Base-by-base conservation (phyloP, 352 stramenopile species). In the Pythium chondricola region DNA sequence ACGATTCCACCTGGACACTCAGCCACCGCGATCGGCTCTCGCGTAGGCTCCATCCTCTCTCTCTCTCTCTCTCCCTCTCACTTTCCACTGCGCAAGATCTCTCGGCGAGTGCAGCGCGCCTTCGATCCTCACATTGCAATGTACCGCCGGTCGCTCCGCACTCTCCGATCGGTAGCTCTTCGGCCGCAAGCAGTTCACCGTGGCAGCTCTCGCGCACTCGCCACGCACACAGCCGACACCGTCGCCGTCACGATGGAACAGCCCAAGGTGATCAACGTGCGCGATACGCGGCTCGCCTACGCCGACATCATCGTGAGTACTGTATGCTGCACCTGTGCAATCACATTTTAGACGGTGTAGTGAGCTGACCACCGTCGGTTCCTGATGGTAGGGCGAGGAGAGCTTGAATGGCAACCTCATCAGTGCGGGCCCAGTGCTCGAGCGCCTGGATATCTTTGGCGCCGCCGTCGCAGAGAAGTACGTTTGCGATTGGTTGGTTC, bases 401-500 rank as follows among this genome's bases (percentile, higher is more conserved):
- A 63, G 50, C 43, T 35, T 74, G 9, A 63, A 60, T 24, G 52
- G 65, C 14, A 48, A 63, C 25, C 55, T 66, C 30, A 40, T 74
- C 17, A 53, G 48, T 31, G 43, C 64, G 30, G 65, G 65, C 14
- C 58, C 58, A 4, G 60, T 74, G 33, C 48, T 74, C 10, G 55
- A 74, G 47, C 56, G 42, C 8, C 65, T 74, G 26, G 65, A 74
- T 35, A 83, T 87, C 47, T 81, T 87, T 37, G 75, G 70, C 22
- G 73, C 69, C 17, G 70, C 72, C 10, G 69, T 87, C 11, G 69
- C 73, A 26, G 72, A 83, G 54, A 85, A 85, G 72, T 83, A 53
- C 22, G 31, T 3, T 38, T 4, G 55, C 14, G 9, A 43, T 3
- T 38, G 21, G 24, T 21, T 42, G 17, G 40, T n/a, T 35, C 18